Base-by-base conservation (phyloP, 208 protist species). In the Trypanosoma avium region DNA sequence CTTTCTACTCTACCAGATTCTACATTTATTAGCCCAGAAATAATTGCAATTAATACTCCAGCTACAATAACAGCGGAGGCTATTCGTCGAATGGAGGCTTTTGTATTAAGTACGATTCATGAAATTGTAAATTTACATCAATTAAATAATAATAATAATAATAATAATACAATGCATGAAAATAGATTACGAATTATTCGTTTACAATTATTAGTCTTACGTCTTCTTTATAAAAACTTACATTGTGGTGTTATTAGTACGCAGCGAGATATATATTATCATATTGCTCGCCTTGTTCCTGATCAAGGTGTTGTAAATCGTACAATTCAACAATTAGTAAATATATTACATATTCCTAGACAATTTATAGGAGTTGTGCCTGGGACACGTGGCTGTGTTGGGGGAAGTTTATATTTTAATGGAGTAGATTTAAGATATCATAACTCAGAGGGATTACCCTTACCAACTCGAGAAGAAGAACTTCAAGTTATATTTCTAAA, bases 201-300 rank as follows among this genome's bases (percentile, higher is more conserved):
- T 21, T 27, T 47, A 38, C 72, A 86, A 40, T 59, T 91, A 26
- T 64, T 89, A 5, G 66, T 91, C 1, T 64, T 94, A 8, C 32
- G 53, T 1, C 15, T 77, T 21, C 70, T 94, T 17, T 82, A 81
- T 60, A 4, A 24, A 3, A 85, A 90, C 65, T 49, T 86, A 15
- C 55, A 67, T 26, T 46, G 26, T 7, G 71, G 77, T 32, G 22
- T 76, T 15, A 75, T 86, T 22, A 69, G 72, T 43, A 91, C 88
- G 4, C 88, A 95, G 59, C 85, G 88, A 1, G 86, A 93, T 59
- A 59, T 95, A 10, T 95, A 90, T 63, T 95, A 95, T 65, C 85
- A 81, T 52, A 73, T 95, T 13, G 57, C 83, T 9, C 77, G 83
- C 12, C 57, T 82, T 22, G 47, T 90, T 0, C 79, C 79, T 3